A percentile compares a stretch with the other conserved stretches of the same genome.
These are phyloP conservation scores for Suillus spraguei DNA, from an alignment of 768 basidiomycete genomes.

Conservation along the genomic window DNA sequence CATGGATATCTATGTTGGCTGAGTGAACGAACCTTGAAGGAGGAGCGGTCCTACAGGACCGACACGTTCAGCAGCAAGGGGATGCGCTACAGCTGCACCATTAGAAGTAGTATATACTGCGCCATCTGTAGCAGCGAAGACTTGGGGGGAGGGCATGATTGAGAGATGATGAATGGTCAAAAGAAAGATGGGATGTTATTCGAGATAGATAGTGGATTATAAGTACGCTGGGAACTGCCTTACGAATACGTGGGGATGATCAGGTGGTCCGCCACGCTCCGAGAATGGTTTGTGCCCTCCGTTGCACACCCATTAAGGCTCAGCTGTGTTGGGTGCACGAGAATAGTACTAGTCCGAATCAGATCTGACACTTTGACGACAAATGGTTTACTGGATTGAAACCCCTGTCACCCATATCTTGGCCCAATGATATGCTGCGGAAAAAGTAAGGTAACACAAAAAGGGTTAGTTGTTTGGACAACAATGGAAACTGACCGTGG, in stretches of 20 bases:
- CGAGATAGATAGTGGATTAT: constrained; percentile 23
- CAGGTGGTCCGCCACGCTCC: constrained; percentile 11
- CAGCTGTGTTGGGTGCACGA: not conserved
- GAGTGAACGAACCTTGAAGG: constrained; percentile 65
- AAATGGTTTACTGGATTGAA: constrained; percentile 2
- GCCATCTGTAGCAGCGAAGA: constrained; percentile 53
- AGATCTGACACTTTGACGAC: not conserved
- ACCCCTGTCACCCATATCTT: constrained; percentile 8
- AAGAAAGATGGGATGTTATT: constrained; percentile 1
- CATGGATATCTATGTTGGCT: constrained; percentile 2
- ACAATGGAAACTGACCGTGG: constrained; percentile 9
- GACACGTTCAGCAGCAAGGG: constrained; percentile 78
- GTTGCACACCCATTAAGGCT: not conserved
- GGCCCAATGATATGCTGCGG: constrained; percentile 4
- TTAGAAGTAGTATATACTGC: constrained; percentile 84
- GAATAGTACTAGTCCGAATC: constrained; percentile 9
- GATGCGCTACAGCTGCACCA: constrained; percentile 74
- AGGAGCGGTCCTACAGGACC: constrained; percentile 82
- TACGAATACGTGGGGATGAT: constrained; percentile 16
- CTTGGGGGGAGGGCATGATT: constrained; percentile 68
- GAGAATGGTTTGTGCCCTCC: not conserved
- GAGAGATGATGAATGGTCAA: constrained; percentile 10
- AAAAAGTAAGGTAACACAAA: not conserved
- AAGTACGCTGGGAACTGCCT: constrained; percentile 27
- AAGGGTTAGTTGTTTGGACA: constrained; percentile 6